Base-by-base conservation (phyloP, 805 yeast species). In the Cyberlindnera bimundalis region DNA sequence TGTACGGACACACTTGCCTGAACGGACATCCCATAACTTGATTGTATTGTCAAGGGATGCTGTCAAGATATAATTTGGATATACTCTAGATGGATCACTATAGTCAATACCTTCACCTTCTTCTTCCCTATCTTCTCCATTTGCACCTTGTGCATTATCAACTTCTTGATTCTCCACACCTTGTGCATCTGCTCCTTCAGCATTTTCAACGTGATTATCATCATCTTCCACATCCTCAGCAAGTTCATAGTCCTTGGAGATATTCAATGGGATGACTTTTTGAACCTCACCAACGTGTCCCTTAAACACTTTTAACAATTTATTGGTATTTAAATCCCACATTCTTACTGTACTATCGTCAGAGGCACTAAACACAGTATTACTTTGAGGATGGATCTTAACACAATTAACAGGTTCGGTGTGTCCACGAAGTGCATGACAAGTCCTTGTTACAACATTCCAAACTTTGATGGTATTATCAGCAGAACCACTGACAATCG, bases 281-380 rank as follows among this genome's bases (percentile, higher is more conserved):
- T 90, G 96, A 21, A 93, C 95, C 61, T 88, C 97, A 1, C 95
- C 97, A 31, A 89, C 81, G 61, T 93, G 99, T 4, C 96, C 97
- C 36, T 71, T 71, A 67, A 88, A 90, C 6, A 84, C 79, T 37
- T 80, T 74, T 21, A 91, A 60, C 64, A 96, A 88, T 52, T 79
- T 76, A 59, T 89, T 86, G 10, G 88, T 79, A 42, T 74, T 70
- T 45, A 93, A 69, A 59, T 90, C 96, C 99, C 99, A 93, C 90
- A 93, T 83, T 48, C 95, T 71, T 25, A 90, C 84, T 0, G 96
- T 89, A 30, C 87, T 76, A 60, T 93, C 99, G 61, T 93, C 99
- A 29, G 91, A 79, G 4, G 95, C 88, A 56, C 93, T 81, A 62
- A 84, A 88, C 15, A 89, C 74, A 1, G 95, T 83, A 45, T 78